Evolutionary conservation across 768 basidiomycete species (phyloP), one percentile per base, ranked within the genome.

Genomic region (Nevesoporus exiguus): DNA sequence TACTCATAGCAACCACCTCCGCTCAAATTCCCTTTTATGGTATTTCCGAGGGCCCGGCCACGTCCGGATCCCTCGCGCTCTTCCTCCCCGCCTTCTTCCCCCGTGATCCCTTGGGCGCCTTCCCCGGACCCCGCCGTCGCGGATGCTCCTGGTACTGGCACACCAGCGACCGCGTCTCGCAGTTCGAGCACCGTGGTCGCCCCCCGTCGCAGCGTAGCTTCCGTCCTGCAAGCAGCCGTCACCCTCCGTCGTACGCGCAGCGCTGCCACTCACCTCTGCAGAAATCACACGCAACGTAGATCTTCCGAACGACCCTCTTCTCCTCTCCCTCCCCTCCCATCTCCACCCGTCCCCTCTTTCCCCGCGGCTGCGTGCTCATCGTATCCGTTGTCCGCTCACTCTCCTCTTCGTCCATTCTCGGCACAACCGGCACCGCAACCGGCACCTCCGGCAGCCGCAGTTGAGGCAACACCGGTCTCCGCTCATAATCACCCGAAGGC

Each of bases 191-290:
- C 6, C 73, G 68, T 29, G 88, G 89, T 58, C 73, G 77, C 2
- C 69, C 75, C 3, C 87, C 88, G 63, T 88, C 84, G 71, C 89
- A 91, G 24, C 81, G 77, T 52, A 91, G 79, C 69, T 91, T 91
- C 51, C 88, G 82, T 41, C 79, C 88, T 91, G 60, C 42, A 14
- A 8, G 8, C 27, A 21, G 13, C 4, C 29, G 50, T 54, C 47
- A 54, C 31, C 25, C 19, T 39, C 14, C 22, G 10, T 22, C 27
- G n/a, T n/a, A 21, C 37, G 3, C 10, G 13, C 39, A 37, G 36
- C 48, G 27, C 14, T 15, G 10, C 48, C 24, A 64, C 78, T 74
- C 60, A 84, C 88, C 78, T 79, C 88, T 77, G 73, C 88, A 91
- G 67, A 89, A 89, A 70, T 86, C 76, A 72, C 88, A 91, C 54